A percentile compares a stretch with the other conserved stretches of the same genome.
These are phyloP conservation scores for Morella rubra DNA, from an alignment of 306 rosid species.

Conservation along the genomic window DNA sequence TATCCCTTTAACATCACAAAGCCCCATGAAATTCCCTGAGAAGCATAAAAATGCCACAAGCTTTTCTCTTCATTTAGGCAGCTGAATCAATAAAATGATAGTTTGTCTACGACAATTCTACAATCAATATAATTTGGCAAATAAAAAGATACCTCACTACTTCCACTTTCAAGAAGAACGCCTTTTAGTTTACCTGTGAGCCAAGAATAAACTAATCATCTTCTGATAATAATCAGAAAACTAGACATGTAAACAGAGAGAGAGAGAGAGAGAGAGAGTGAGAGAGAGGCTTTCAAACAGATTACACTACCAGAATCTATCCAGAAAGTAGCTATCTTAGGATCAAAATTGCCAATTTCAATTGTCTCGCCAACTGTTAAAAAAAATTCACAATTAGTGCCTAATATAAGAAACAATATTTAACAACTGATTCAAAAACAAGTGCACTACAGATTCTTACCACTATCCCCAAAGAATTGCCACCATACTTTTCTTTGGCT, in stretches of 20 bases:
- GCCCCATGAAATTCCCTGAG: neutral
- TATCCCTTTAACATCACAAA: neutral
- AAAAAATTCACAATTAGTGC: slow-evolving; percentile 22
- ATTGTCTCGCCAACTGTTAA: slow-evolving; percentile 85
- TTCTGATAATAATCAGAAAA: slow-evolving; percentile 24
- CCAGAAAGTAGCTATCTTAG: slow-evolving; percentile 94
- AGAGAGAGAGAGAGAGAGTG: slow-evolving; percentile 16
- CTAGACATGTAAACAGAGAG: slow-evolving; percentile 13
- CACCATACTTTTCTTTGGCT: slow-evolving; percentile 89
- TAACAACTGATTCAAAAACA: slow-evolving; percentile 2
- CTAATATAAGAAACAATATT: neutral
- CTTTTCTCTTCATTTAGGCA: too few species aligned
- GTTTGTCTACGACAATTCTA: too few species aligned
- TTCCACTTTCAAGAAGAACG: slow-evolving; percentile 91
- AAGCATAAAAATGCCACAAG: neutral
- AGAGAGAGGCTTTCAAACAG: neutral
- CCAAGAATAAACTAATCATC: slow-evolving; percentile 23
- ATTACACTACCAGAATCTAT: slow-evolving; percentile 69
- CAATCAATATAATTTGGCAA: neutral
- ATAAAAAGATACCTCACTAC: slow-evolving; percentile 64
- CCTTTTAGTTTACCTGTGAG: slow-evolving; percentile 82
- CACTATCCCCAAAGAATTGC: slow-evolving; percentile 93
- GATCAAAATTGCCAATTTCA: slow-evolving; percentile 91
- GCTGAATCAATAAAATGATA: too few species aligned
- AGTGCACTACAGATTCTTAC: slow-evolving; percentile 37